These are phyloP conservation scores for Solanum habrochaites DNA, from an alignment of 257 asterid genomes.

Conservation along the genomic window DNA sequence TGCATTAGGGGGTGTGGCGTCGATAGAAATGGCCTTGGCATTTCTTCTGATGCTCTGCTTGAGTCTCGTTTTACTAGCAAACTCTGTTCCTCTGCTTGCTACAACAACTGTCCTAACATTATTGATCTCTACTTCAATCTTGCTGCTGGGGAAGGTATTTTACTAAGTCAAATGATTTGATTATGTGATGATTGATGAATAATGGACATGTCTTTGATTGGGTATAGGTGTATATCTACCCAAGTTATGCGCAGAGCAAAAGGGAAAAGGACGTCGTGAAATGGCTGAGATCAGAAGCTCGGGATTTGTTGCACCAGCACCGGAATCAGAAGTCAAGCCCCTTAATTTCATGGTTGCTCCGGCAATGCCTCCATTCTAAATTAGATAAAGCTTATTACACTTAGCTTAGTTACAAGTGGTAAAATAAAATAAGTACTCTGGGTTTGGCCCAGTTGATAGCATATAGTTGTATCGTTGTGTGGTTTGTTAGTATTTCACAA, in stretches of 20 bases:
- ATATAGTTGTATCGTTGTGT: background rate
- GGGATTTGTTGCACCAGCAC: constrained; percentile 37
- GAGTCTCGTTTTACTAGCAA: constrained; percentile 38
- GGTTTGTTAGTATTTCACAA: background rate
- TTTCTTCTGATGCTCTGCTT: constrained; percentile 65
- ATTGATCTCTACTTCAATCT: constrained; percentile 76
- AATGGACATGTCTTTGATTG: too few relatives aligned
- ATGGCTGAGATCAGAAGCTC: constrained; percentile 63
- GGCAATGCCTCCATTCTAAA: constrained; percentile 21
- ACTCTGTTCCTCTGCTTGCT: constrained; percentile 64
- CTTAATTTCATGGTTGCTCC: constrained; percentile 18
- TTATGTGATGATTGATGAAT: background rate
- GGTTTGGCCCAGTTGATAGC: background rate
- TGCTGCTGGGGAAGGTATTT: constrained; percentile 68
- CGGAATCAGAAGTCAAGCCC: constrained; percentile 13
- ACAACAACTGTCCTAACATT: constrained; percentile 46
- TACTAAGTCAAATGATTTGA: background rate
- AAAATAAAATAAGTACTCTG: background rate
- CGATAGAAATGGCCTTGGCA: constrained; percentile 54
- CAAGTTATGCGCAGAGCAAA: constrained; percentile 39
- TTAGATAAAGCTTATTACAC: background rate
- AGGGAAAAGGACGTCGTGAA: constrained; percentile 31
- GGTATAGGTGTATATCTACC: constrained; percentile 58
- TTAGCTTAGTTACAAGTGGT: background rate
- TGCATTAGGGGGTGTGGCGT: constrained; percentile 58